phyloP scores from a whole-genome alignment of 805 yeast species.

The Candida adriatica region DNA sequence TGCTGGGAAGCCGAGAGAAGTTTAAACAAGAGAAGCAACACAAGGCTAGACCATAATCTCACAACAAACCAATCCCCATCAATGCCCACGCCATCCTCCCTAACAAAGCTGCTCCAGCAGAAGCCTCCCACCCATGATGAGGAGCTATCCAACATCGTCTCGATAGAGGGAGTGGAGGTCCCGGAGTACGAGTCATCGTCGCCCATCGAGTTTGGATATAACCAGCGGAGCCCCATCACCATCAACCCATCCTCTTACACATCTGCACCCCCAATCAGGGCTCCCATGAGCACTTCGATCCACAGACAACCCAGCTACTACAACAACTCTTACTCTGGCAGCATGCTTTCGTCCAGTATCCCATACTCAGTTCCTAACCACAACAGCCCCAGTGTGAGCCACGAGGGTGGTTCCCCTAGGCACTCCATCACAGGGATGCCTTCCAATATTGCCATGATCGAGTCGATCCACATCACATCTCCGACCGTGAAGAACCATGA shows the following conservation, averaged over 20 bases:
- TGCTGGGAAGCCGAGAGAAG: too few relatives aligned
- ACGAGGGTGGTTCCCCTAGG: constrained; percentile 23
- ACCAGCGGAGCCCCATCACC: constrained; percentile 21
- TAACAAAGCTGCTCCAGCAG: constrained; percentile 23
- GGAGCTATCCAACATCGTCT: constrained; percentile 19
- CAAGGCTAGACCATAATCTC: too few relatives aligned
- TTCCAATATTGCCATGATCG: constrained; percentile 34
- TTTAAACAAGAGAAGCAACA: too few relatives aligned
- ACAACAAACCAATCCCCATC: constrained; percentile 1
- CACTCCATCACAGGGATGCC: constrained; percentile 29
- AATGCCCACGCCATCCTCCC: constrained; percentile 21
- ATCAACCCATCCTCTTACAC: constrained; percentile 15
- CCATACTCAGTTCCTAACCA: constrained; percentile 22
- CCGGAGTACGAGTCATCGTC: constrained; percentile 10
- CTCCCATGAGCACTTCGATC: constrained; percentile 23
- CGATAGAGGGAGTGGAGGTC: constrained; percentile 26
- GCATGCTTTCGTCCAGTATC: constrained; percentile 17
- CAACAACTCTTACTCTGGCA: constrained; percentile 15
- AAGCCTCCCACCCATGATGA: constrained; percentile 14
- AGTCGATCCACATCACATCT: constrained; percentile 60
- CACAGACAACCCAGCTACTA: constrained; percentile 22
- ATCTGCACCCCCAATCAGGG: constrained; percentile 24
- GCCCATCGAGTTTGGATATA: constrained; percentile 9
- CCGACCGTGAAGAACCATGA: constrained; percentile 54
- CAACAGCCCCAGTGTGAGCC: constrained; percentile 13